phyloP scores from a whole-genome alignment of 768 basidiomycete species.

The Termitomyces sp. region DNA sequence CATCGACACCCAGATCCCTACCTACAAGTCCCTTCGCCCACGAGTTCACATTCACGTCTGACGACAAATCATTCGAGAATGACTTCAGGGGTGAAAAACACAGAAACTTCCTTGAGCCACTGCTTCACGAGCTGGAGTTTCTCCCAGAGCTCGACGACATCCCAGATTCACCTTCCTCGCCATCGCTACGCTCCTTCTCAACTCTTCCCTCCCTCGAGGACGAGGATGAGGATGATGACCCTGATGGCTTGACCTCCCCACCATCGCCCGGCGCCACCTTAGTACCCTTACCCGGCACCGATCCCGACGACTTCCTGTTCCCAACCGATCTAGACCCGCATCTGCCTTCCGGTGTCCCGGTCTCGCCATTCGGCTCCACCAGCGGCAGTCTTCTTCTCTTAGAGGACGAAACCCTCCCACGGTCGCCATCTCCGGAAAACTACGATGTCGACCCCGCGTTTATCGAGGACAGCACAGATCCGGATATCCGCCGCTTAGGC shows the following conservation, averaged over 20 bases:
- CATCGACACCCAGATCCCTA: constrained; percentile 23
- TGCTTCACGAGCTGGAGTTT: constrained; percentile 10
- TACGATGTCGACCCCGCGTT: constrained; percentile 34
- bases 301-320: constrained; percentile 32
- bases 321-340: constrained; percentile 1
- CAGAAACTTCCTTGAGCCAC: constrained; percentile 1
- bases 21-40: constrained; percentile 12
- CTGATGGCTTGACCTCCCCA: constrained; percentile 12
- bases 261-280: constrained; percentile 24
- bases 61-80: constrained; percentile 5
- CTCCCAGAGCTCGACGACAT: constrained; percentile 16
- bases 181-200: constrained; percentile 19
- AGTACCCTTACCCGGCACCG: constrained; percentile 33
- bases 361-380: constrained; percentile 13
- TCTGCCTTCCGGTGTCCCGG: neutral
- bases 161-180: constrained; percentile 18
- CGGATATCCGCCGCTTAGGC: constrained; percentile 37
- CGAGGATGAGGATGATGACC: constrained; percentile 21
- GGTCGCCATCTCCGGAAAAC: constrained; percentile 44
- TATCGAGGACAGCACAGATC: constrained; percentile 31
- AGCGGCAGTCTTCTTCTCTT: constrained; percentile 34
- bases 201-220: constrained; percentile 27
- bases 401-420: constrained; percentile 35
- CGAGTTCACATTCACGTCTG: constrained; percentile 5
- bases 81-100: constrained; percentile 1